These are phyloP conservation scores for Verticillium dahliae DNA, from an alignment of 2,329 filamentous ascomycete genomes.

Conservation along the genomic window DNA sequence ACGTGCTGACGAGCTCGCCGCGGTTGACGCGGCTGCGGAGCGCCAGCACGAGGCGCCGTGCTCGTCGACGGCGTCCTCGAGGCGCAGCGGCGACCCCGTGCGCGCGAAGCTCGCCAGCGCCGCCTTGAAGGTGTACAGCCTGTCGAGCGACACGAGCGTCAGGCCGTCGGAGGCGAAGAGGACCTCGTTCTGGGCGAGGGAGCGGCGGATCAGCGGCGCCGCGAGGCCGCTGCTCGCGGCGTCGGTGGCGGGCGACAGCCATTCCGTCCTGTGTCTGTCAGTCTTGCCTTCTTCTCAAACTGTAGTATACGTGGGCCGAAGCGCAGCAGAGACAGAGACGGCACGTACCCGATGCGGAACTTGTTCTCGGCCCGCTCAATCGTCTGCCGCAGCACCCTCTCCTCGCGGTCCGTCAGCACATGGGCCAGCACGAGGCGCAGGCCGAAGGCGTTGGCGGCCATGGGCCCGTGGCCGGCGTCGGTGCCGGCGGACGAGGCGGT, in stretches of 20 bases:
- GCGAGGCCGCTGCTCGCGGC: conserved; percentile 38
- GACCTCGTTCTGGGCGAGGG: conserved; percentile 52
- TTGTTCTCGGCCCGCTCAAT: conserved; percentile 47
- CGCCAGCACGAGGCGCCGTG: conserved; percentile 49
- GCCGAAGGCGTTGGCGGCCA: conserved; percentile 28
- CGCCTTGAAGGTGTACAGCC: conserved; percentile 58
- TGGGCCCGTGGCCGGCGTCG: conserved; percentile 17
- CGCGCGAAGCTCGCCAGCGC: conserved; percentile 51
- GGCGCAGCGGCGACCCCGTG: conserved; percentile 32
- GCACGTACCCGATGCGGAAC: conserved; percentile 16
- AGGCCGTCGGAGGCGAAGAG: conserved; percentile 55
- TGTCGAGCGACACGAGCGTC: conserved; percentile 53
- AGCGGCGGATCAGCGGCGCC: conserved; percentile 46
- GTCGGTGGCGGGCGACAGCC: conserved; percentile 36
- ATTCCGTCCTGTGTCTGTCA: conserved; percentile 23
- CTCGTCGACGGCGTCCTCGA: conserved; percentile 58
- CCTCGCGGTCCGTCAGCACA: conserved; percentile 36
- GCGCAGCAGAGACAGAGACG: conserved; percentile 5
- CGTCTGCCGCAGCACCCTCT: conserved; percentile 38
- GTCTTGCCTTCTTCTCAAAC: background rate
- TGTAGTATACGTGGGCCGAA: background rate
- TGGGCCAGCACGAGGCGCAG: conserved; percentile 44
- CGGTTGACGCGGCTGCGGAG: conserved; percentile 42
- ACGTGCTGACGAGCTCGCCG: conserved; percentile 45
- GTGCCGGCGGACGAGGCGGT: conserved; percentile 28